Percentiles rank a stretch among this genome's conserved stretches.
Conservation (phyloP, 164 flowering plant genomes). For the Tinospora cordifolia region DNA sequence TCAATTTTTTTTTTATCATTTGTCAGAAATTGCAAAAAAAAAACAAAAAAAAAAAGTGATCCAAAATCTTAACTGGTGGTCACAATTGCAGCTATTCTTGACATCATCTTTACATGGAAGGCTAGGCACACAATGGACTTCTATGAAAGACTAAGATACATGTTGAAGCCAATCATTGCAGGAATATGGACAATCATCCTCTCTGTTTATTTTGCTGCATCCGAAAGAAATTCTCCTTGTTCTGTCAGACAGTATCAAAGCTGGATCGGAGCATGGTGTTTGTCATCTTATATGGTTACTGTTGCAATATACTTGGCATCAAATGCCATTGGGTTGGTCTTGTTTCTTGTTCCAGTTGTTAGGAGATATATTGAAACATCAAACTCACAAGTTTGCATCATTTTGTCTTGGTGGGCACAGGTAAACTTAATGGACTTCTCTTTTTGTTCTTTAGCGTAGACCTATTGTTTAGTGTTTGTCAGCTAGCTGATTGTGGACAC, state of each 20-base stretch:
- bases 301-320: constrained; percentile 54
- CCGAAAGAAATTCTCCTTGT: constrained; percentile 61
- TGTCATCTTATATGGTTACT: constrained; percentile 77
- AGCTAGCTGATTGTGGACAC: neutral
- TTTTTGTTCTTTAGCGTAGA: neutral
- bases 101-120: constrained; percentile 83
- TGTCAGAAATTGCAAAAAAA: neutral
- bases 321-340: constrained; percentile 71
- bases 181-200: constrained; percentile 77
- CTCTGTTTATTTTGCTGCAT: constrained; percentile 56
- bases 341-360: constrained; percentile 81
- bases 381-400: constrained; percentile 35
- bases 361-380: constrained; percentile 78
- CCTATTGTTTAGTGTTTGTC: neutral
- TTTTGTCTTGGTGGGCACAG: constrained; percentile 83
- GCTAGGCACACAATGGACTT: constrained; percentile 57
- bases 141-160: constrained; percentile 34
- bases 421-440: constrained; percentile 30
- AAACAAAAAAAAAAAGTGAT: too few relatives aligned
- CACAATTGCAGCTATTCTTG: constrained; percentile 63
- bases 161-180: constrained; percentile 56
- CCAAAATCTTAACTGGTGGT: constrained; percentile 1
- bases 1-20: too few relatives aligned
- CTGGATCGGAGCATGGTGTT: constrained; percentile 69
- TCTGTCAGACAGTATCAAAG: constrained; percentile 34